phyloP scores from a whole-genome alignment of 2,329 filamentous ascomycete genomes.

The Cladophialophora bantiana region DNA sequence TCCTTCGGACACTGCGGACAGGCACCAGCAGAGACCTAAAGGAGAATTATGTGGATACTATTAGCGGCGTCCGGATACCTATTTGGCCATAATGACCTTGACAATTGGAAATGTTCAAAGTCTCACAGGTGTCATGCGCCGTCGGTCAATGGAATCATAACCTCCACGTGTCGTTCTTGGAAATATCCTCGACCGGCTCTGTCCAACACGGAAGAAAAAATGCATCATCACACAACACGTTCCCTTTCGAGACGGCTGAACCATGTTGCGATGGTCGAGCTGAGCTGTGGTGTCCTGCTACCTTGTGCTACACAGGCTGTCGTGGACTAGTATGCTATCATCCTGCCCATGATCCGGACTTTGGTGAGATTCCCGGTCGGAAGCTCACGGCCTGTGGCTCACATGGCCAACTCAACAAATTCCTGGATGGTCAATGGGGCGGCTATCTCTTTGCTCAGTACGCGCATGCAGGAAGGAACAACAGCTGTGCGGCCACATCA shows the following conservation, averaged over 20 bases:
- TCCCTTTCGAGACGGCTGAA: not conserved
- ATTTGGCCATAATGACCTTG: not conserved
- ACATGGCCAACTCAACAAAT: not conserved
- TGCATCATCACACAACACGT: not conserved
- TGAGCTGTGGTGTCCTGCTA: not conserved
- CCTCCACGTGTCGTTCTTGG: not conserved
- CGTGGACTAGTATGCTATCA: not conserved
- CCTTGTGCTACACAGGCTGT: not conserved
- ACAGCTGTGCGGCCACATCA: not conserved
- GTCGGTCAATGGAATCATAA: not conserved
- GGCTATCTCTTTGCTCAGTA: not conserved
- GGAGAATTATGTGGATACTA: not conserved
- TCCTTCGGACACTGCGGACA: not conserved
- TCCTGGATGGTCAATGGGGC: not conserved
- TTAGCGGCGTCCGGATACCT: not conserved
- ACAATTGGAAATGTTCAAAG: not conserved
- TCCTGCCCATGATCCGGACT: not conserved
- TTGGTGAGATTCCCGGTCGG: not conserved
- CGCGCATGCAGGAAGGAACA: not conserved
- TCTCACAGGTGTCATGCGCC: not conserved
- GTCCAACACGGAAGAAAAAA: not conserved
- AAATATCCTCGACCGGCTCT: not conserved
- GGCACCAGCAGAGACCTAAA: not conserved
- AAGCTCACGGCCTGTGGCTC: not conserved
- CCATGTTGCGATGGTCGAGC: not conserved